Evolutionary conservation across 2,329 filamentous ascomycete species (phyloP).

Genomic region (Ophiosphaerella korrae): DNA sequence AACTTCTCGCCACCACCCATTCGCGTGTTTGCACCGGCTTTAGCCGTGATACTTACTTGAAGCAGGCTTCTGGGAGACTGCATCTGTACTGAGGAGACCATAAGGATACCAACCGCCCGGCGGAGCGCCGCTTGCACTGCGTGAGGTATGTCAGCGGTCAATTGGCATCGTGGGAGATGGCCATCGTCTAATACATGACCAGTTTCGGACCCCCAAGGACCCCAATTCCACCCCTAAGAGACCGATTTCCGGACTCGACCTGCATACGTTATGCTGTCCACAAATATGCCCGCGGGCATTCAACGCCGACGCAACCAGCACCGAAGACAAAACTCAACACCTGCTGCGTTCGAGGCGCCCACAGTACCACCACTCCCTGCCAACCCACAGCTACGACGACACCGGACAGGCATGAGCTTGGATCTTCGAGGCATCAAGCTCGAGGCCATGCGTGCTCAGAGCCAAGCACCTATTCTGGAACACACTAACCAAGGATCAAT

Average conservation of each 20-base stretch:
- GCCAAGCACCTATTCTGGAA: constrained; percentile 50
- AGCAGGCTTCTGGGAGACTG: constrained; percentile 46
- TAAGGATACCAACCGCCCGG: constrained; percentile 66
- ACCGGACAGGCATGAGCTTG: constrained; percentile 80
- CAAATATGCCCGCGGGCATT: constrained; percentile 69
- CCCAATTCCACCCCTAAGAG: constrained; percentile 37
- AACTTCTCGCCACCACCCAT: constrained; percentile 10
- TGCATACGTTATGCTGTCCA: constrained; percentile 80
- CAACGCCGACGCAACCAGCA: constrained; percentile 77
- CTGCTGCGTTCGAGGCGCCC: constrained; percentile 74
- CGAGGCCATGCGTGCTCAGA: constrained; percentile 43
- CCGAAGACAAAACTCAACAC: constrained; percentile 86
- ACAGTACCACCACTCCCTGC: constrained; percentile 70
- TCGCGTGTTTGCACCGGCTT: constrained; percentile 29
- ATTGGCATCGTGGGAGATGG: neutral
- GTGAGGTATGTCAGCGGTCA: constrained; percentile 65
- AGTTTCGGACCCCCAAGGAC: constrained; percentile 50
- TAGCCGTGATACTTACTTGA: constrained; percentile 45
- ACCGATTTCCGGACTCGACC: constrained; percentile 67
- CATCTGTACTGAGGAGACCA: constrained; percentile 50
- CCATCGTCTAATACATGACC: constrained; percentile 31
- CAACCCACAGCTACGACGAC: constrained; percentile 57
- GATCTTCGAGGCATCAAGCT: constrained; percentile 69
- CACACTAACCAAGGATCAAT: constrained; percentile 35
- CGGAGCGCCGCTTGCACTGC: constrained; percentile 80